Base-by-base conservation (phyloP, 768 basidiomycete genomes). In the Agaricus blazei region DNA sequence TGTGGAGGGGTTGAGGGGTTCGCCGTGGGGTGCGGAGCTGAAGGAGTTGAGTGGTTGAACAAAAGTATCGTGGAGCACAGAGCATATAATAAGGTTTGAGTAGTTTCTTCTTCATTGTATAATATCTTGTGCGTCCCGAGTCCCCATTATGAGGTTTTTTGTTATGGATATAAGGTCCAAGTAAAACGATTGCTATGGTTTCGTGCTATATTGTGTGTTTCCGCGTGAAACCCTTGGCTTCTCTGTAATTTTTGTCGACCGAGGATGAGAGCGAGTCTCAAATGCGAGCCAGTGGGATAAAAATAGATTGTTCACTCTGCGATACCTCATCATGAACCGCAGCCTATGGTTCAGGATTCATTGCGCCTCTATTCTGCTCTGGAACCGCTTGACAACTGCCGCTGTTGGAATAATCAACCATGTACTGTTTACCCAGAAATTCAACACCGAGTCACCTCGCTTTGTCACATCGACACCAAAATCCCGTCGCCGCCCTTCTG, bases 1-100 rank as follows among this genome's bases (percentile, higher is more conserved):
- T 59, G 88, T 93, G 38, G 87, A 88, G 23, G 84, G 84, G 34
- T 70, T 89, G 53, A 85, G 78, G 75, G 83, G 75, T 49, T 67
- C 77, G 4, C 77, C 78, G 29, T 90, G 87, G 86, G 84, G 83
- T 0, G 57, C 58, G 1, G 91, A 93, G 66, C 84, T 92, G 64
- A 80, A 79, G 58, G 88, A 89, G 56, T 75, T 80, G 56, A 65
- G 68, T 48, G 70, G 67, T 23, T 58, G 61, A 37, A 62, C 41
- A 56, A 7, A 12, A 31, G 29, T 1, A 14, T 8, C 19, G 3
- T n/a, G n/a, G 34, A 29, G 27, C 15, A 27, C 26, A 9, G 14
- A 46, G 44, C n/a, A 46, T 24, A 12, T 1, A 2, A 34, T 8
- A 7, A 34, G 11, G 27, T 1, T 47, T n/a, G 26, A 28, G 9